These are phyloP conservation scores for Glomus cerebriforme DNA, from an alignment of 192 early-diverging fungal genomes.

Conservation along the genomic window DNA sequence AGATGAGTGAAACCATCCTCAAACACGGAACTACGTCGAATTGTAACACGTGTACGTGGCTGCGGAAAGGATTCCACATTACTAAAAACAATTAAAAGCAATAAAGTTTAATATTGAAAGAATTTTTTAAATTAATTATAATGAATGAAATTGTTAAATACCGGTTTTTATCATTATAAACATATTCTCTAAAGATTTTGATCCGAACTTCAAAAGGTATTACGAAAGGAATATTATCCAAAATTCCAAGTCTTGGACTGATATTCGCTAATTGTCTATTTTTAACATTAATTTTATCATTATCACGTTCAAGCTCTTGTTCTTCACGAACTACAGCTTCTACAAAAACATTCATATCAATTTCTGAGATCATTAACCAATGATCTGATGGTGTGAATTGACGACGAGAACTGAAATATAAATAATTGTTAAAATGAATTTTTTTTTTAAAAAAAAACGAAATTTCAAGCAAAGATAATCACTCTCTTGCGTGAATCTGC, in stretches of 20 bases:
- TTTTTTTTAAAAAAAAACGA: not conserved
- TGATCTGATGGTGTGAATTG: constrained; percentile 66
- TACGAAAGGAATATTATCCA: constrained; percentile 88
- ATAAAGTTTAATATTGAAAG: no score
- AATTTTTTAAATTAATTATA: not conserved
- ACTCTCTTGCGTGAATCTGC: constrained; percentile 79
- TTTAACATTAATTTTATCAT: constrained; percentile 28
- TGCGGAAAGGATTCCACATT: constrained; percentile 15
- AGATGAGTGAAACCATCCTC: constrained; percentile 86
- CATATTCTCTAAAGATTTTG: constrained; percentile 77
- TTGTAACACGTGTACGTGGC: constrained; percentile 48
- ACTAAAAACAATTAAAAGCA: not conserved
- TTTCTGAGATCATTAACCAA: constrained; percentile 62
- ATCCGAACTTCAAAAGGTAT: constrained; percentile 90
- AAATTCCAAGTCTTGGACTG: constrained; percentile 60
- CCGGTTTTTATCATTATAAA: constrained; percentile 61
- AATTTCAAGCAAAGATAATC: constrained; percentile 28
- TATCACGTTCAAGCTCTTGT: constrained; percentile 44
- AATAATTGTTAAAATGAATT: not conserved
- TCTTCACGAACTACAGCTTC: constrained; percentile 58
- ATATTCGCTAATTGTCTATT: constrained; percentile 39
- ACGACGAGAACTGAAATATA: constrained; percentile 56
- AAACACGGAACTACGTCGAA: constrained; percentile 81
- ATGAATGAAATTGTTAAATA: not conserved
- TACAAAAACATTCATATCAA: constrained; percentile 64